Base-by-base conservation (phyloP, 2,329 filamentous ascomycete species). In the Pseudonectria foliicola region DNA sequence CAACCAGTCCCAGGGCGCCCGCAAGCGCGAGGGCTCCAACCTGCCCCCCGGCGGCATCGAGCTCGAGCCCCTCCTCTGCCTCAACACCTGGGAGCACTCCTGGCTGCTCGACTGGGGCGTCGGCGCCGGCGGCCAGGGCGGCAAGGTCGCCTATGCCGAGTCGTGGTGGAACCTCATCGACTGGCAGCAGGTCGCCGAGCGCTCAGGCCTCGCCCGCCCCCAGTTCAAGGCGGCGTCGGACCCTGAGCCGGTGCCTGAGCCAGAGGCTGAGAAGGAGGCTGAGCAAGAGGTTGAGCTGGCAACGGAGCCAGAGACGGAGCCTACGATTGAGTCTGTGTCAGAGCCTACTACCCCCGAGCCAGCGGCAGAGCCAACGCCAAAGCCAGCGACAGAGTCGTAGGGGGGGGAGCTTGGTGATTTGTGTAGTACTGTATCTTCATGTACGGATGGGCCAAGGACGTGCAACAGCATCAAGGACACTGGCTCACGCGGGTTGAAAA, bases 21-120 rank as follows among this genome's bases (percentile, higher is more conserved):
- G 41, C 40, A 54, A 48, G 43, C 48, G 55, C 33, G 40, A 35
- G 11, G 48, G 43, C 24, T 5, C 18, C 18, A 53, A 60, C 29
- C 60, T 72, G 39, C 72, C 78, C 5, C 79, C 82, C 2, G 83
- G 82, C 26, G 81, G 80, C 38, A 72, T 77, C 44, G 73, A 82
- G 31, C 61, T 89, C 24, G 70, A 78, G 37, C 89, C 90, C 10
- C 70, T 96, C 41, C 67, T 98, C 50, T 95, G 90, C 58, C 74
- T 96, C 40, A 96, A 88, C 65, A 95, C 88, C 5, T 98, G 92
- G 92, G 82, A 96, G 68, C 92, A 96, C 63, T 81, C 83, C 7
- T 98, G 85, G 77, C 66, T 96, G 59, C 74, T 76, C 36, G 88
- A 96, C 60, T 95, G 85, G 61, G 76, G 76, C 33, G 56, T 79